Percentiles rank a stretch among this genome's conserved stretches.
These are phyloP conservation scores for Pichia norvegensis DNA, from an alignment of 1,139 yeast genomes.

Conservation along the genomic window DNA sequence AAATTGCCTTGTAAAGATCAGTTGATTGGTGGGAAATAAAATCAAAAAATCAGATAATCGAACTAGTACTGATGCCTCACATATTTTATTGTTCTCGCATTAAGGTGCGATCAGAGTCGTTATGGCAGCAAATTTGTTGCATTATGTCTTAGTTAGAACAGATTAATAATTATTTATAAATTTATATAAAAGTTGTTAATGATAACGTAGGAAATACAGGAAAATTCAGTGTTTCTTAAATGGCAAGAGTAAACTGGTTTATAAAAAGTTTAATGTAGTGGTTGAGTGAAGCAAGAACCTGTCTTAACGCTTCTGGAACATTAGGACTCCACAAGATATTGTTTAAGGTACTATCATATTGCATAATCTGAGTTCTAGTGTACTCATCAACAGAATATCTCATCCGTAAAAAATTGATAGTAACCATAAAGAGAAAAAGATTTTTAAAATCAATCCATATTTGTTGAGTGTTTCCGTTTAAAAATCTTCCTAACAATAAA, in stretches of 20 bases:
- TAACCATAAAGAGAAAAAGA: slow-evolving; percentile 26
- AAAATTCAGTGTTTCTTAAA: background rate
- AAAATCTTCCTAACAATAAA: slow-evolving; percentile 23
- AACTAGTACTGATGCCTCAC: too few relatives aligned
- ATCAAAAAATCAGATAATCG: too few relatives aligned
- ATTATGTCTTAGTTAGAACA: background rate
- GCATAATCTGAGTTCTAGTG: slow-evolving; percentile 35
- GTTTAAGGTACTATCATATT: slow-evolving; percentile 33
- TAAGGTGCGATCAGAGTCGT: too few relatives aligned
- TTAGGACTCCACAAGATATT: slow-evolving; percentile 27
- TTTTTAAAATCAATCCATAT: slow-evolving; percentile 21
- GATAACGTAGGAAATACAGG: background rate
- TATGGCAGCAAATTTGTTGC: background rate
- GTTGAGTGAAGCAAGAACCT: slow-evolving; percentile 12
- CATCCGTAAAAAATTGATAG: slow-evolving; percentile 39
- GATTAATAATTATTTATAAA: too few relatives aligned
- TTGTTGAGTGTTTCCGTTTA: slow-evolving; percentile 18
- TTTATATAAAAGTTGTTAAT: too few relatives aligned
- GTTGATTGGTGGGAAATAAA: too few relatives aligned
- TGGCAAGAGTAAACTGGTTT: slow-evolving; percentile 10
- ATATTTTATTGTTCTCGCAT: too few relatives aligned
- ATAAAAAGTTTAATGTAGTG: slow-evolving; percentile 13
- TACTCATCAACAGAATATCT: slow-evolving; percentile 38
- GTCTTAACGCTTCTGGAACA: slow-evolving; percentile 19
- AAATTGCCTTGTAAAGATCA: too few relatives aligned